These are phyloP conservation scores for Gomphus bonarii DNA, from an alignment of 1,284 basidiomycete species.

Conservation along the genomic window DNA sequence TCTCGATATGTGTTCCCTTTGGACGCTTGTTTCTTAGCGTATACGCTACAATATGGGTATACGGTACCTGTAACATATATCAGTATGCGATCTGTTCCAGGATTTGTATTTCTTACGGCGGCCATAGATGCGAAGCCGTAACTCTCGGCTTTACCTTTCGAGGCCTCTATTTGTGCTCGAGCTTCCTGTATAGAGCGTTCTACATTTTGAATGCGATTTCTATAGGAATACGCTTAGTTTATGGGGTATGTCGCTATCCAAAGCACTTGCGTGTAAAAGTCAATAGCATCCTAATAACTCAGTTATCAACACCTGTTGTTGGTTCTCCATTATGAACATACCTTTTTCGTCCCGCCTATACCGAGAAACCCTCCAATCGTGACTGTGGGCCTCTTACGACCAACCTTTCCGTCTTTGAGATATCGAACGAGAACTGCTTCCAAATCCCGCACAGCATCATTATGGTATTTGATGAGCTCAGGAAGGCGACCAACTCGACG, in stretches of 20 bases:
- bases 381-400: conserved; percentile 65
- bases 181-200: conserved; percentile 15
- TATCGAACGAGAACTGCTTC: conserved; percentile 80
- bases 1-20: conserved; percentile 56
- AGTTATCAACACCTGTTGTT: background rate
- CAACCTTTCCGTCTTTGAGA: conserved; percentile 68
- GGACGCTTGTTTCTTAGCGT: conserved; percentile 57
- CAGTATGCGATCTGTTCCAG: background rate
- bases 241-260: background rate
- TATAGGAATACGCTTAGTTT: background rate
- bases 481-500: conserved; percentile 66
- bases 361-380: conserved; percentile 64
- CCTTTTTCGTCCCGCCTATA: conserved; percentile 59
- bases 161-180: conserved; percentile 18
- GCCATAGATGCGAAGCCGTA: conserved; percentile 94
- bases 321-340: conserved; percentile 18
- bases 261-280: conserved; percentile 62
- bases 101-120: conserved; percentile 39
- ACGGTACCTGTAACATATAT: conserved; percentile 31
- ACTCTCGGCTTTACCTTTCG: conserved; percentile 60
- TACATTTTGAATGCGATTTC: conserved; percentile 20
- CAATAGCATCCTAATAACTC: conserved; percentile 58
- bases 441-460: conserved; percentile 75
- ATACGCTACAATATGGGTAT: conserved; percentile 78
- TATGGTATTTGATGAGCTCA: conserved; percentile 76